A percentile compares a stretch with the other conserved stretches of the same genome.
Conservation (phyloP, 495 filamentous ascomycete genomes). For the Aspergillus baeticus region DNA sequence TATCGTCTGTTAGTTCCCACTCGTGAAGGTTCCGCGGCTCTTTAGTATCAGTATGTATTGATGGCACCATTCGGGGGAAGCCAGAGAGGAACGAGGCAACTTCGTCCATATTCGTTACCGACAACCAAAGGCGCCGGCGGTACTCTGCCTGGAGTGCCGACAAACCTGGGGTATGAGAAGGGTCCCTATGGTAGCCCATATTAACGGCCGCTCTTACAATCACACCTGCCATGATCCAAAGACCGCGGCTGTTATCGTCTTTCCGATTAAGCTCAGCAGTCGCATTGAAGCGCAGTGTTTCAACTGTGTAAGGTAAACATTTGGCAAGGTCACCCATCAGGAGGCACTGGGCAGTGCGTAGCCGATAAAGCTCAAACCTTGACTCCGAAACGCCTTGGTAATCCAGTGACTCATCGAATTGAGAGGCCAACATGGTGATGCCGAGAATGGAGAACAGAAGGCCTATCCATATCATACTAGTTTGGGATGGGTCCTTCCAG, state of each 20-base stretch:
- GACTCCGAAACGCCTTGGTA: conserved; percentile 9
- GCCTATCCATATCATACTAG: conserved; percentile 23
- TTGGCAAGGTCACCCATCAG: conserved; percentile 42
- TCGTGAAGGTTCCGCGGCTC: conserved; percentile 40
- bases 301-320: conserved; percentile 37
- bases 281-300: conserved; percentile 41
- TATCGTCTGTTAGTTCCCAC: conserved; percentile 28
- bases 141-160: conserved; percentile 55
- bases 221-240: conserved; percentile 41
- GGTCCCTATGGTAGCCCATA: conserved; percentile 51
- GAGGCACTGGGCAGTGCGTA: conserved; percentile 40
- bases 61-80: conserved; percentile 33
- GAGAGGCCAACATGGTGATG: conserved; percentile 15
- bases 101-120: conserved; percentile 50
- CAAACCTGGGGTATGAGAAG: conserved; percentile 44
- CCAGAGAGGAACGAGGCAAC: conserved; percentile 41
- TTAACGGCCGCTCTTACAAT: conserved; percentile 38
- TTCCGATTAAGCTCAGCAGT: conserved; percentile 35
- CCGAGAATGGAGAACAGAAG: conserved; percentile 27
- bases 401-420: conserved; percentile 5
- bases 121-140: conserved; percentile 53
- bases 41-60: conserved; percentile 32
- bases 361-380: conserved; percentile 20
- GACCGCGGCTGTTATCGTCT: conserved; percentile 35
- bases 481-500: conserved; percentile 20